Base-by-base conservation (phyloP, 2,329 filamentous ascomycete species). In the Aspergillus melleus region DNA sequence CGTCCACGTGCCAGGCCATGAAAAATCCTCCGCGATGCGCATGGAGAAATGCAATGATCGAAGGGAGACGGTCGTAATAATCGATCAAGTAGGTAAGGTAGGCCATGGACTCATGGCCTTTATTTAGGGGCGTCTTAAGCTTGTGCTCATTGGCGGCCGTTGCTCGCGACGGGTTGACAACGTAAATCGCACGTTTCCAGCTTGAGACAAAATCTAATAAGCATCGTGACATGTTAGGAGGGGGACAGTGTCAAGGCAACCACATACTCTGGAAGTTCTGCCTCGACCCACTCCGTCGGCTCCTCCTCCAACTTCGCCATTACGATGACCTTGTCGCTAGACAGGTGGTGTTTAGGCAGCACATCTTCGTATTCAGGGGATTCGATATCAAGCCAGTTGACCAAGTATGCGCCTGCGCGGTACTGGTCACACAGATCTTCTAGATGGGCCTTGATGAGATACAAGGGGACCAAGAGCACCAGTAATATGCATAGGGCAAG, bases 1-100 rank as follows among this genome's bases (percentile, higher is more conserved):
- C 80, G 63, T 86, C 83, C 65, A 85, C 85, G 68, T 87, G 84
- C 84, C 84, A 86, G 32, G 83, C 77, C 68, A 70, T 68, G 16
- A 75, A 65, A 62, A 75, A 77, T 6, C 74, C 74, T 32, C 75
- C 74, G 49, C 85, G 82, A 63, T 88, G 83, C 20, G 84, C 80
- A 61, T 86, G 84, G 65, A 83, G 78, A 73, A 87, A 86, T 58
- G 83, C 76, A 55, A 81, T 74, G 19, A 82, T 81, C 57, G 85
- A 83, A 3, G 84, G 80, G 10, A 86, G 75, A 29, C 63, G 53
- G 57, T 80, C 61, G 66, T 81, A 81, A 64, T 80, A 62, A 50
- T 81, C 77, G 55, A 81, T 76, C 14, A 82, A 69, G 65, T 79
- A 81, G 39, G 77, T 80, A 2, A 81, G 69, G 60, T 81, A 81